Evolutionary conservation across 192 early-diverging fungal species (phyloP), one percentile per base, ranked within the genome.

Genomic region (Coemansia sp.): DNA sequence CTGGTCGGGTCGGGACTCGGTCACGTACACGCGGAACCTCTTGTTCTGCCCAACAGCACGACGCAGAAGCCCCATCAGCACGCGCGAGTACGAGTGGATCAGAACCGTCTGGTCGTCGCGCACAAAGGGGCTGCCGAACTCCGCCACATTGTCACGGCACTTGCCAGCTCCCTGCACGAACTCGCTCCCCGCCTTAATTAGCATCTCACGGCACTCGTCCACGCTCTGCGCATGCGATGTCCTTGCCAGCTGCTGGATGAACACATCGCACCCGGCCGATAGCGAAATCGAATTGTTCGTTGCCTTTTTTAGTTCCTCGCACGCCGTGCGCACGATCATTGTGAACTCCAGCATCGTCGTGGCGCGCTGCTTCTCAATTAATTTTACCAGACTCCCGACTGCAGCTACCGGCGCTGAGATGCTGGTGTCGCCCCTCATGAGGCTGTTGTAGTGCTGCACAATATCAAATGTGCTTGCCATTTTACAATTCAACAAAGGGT

Each of bases 61-160:
- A 44, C 87, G 86, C 61, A 99, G 74, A 7, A 99, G 72, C 19
- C 87, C 67, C 90, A 97, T 95, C 12, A 98, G 92, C 1, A 95
- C 93, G 6, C 96, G 89, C 20, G 98, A 99, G 72, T 95, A 97
- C 25, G 94, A 94, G 73, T 99, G 98, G 17, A 99, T 85, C 32
- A 99, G 83, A 67, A 99, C 92, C 1, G 89, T 86, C 75, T 90
- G 85, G 75, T 90, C 89, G 65, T 95, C 92, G 61, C 89, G 89
- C 56, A 95, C 89, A 72, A 95, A 94, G 66, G 87, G 88, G 17
- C 86, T 78, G 22, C 94, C 92, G 51, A 90, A 74, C 56, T 86
- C 88, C n/a, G 94, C 92, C 60, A 93, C 89, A 64, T 85, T 87
- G 42, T 90, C 86, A n/a, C 93, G 87, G 64, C 85, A 90, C 53